Evolutionary conservation across 768 basidiomycete genomes (phyloP).

Genomic region (Cystobasidium tubakii): DNA sequence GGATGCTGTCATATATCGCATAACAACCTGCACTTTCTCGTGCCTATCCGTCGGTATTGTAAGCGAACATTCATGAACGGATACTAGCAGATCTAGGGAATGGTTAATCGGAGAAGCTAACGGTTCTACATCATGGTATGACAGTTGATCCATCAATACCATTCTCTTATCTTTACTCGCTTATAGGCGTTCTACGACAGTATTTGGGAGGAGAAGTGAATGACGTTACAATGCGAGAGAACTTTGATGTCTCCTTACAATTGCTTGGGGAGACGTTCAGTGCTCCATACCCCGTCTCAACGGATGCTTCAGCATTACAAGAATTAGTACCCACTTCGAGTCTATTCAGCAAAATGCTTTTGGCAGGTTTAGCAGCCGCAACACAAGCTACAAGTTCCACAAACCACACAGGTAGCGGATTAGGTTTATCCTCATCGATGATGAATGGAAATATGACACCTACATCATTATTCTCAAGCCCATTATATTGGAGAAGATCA

Average conservation of each 20-base stretch:
- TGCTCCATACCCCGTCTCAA: constrained; percentile 83
- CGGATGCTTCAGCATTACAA: constrained; percentile 76
- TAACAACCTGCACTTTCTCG: constrained; percentile 22
- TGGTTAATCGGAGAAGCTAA: not conserved
- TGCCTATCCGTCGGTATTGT: not conserved
- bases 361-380: constrained; percentile 53
- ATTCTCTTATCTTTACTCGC: constrained; percentile 24
- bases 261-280: constrained; percentile 93
- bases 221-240: constrained; percentile 64
- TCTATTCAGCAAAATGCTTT: constrained; percentile 65
- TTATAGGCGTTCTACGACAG: constrained; percentile 8
- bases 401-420: not conserved
- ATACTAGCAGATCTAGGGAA: too few species aligned
- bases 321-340: constrained; percentile 92
- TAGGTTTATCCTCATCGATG: not conserved
- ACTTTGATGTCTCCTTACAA: constrained; percentile 81
- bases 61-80: not conserved
- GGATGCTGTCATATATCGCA: constrained; percentile 31
- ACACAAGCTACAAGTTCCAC: constrained; percentile 45
- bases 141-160: constrained; percentile 20
- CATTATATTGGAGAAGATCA: constrained; percentile 87
- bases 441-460: constrained; percentile 4
- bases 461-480: constrained; percentile 61
- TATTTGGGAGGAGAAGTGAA: not conserved
- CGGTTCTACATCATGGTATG: too few species aligned